Conservation (phyloP, 768 basidiomycete species). For the Kwoniella sp. region DNA sequence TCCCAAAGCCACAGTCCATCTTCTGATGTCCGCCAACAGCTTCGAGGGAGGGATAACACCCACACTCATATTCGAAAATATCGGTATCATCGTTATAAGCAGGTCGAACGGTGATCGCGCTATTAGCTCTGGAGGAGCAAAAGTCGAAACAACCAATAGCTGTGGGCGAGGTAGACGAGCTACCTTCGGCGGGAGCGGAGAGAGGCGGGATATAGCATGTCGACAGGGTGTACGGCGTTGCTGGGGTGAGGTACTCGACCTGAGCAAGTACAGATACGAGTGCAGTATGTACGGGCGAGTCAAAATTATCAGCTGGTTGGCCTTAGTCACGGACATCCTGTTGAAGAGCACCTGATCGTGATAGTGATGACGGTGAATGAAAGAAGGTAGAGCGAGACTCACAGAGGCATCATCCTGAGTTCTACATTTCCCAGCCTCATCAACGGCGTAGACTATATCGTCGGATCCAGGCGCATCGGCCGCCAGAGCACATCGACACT, state of each 20-base stretch:
- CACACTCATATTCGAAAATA: conserved; percentile 16
- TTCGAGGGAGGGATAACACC: conserved; percentile 6
- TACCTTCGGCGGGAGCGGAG: neutral
- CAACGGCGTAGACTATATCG: conserved; percentile 16
- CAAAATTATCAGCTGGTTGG: too few relatives aligned
- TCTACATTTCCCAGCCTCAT: conserved; percentile 16
- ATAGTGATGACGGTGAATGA: too few relatives aligned
- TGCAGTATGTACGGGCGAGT: too few relatives aligned
- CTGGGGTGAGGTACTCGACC: conserved; percentile 16
- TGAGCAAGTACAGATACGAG: neutral
- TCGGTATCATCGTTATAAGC: conserved; percentile 5
- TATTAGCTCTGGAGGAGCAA: neutral
- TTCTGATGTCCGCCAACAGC: conserved; percentile 3
- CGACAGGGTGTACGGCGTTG: conserved; percentile 6
- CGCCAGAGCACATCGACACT: conserved; percentile 14
- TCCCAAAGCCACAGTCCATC: conserved; percentile 18
- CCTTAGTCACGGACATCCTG: too few relatives aligned
- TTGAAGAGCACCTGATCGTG: too few relatives aligned
- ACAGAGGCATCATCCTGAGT: conserved; percentile 20
- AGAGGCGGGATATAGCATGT: conserved; percentile 15
- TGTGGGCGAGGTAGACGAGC: neutral
- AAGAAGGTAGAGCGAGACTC: too few relatives aligned
- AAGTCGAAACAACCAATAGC: conserved; percentile 5
- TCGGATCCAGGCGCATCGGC: conserved; percentile 14
- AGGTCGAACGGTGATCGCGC: conserved; percentile 2